phyloP scores from a whole-genome alignment of 768 basidiomycete genomes.

The Udeniomyces megalosporus region DNA sequence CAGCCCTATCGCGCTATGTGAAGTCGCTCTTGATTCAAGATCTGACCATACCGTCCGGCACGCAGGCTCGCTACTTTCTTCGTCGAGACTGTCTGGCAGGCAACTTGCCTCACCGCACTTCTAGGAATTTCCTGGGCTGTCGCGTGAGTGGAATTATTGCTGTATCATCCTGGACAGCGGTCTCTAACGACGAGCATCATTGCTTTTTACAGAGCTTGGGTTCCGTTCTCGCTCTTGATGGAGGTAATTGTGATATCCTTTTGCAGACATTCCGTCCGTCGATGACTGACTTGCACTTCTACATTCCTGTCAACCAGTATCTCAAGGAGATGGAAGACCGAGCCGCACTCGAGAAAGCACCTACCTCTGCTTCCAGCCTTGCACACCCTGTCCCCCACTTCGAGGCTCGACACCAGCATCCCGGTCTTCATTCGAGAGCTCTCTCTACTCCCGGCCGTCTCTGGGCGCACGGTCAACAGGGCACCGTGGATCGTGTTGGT shows the following conservation, averaged over 20 bases:
- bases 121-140: constrained; percentile 94
- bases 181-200: background rate
- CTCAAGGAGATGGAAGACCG: constrained; percentile 51
- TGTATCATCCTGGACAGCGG: background rate
- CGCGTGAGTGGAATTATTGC: constrained; percentile 66
- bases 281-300: too few relatives aligned
- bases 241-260: constrained; percentile 40
- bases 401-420: constrained; percentile 29
- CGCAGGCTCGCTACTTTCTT: constrained; percentile 54
- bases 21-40: too few relatives aligned
- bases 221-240: constrained; percentile 91
- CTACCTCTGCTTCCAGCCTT: background rate
- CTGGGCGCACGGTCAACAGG: constrained; percentile 23
- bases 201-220: constrained; percentile 9
- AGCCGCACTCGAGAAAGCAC: background rate
- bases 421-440: constrained; percentile 24
- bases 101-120: constrained; percentile 62
- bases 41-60: too few relatives aligned
- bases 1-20: too few relatives aligned
- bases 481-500: constrained; percentile 13
- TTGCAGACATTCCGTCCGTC: background rate
- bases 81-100: constrained; percentile 61
- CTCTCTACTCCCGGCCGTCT: constrained; percentile 4
- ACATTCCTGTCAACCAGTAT: constrained; percentile 33
- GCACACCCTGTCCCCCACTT: constrained; percentile 34